Percentiles rank a stretch among this genome's conserved stretches.
Conservation (phyloP, 2,329 filamentous ascomycete genomes). For the Colletotrichum falcatum region DNA sequence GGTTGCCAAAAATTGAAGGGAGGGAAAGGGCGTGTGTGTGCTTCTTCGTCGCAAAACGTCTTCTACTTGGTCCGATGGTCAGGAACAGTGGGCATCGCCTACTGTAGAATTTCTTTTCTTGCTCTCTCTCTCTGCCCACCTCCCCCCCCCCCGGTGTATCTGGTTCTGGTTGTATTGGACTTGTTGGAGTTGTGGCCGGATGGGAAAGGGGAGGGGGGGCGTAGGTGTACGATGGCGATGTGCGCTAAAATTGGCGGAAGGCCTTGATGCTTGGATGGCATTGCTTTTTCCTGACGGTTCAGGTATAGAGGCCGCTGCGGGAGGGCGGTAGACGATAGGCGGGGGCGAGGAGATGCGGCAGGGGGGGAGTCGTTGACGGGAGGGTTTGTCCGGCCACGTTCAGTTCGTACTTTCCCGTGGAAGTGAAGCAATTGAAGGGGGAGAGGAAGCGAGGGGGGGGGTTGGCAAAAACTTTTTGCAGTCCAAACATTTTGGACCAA, state of each 20-base stretch:
- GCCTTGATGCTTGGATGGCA: background rate
- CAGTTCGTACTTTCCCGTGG: background rate
- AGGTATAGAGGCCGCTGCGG: conserved; percentile 26
- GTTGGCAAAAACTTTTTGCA: background rate
- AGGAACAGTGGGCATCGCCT: background rate
- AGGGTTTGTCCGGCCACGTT: background rate
- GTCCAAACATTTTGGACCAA: background rate
- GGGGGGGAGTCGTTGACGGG: background rate
- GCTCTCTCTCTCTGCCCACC: too few species aligned
- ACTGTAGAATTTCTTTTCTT: background rate
- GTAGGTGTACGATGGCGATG: background rate
- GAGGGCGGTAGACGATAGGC: conserved; percentile 10
- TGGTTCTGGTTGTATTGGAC: background rate
- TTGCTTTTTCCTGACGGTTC: conserved; percentile 29
- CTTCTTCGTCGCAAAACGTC: background rate
- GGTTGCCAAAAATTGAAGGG: background rate
- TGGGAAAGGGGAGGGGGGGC: background rate
- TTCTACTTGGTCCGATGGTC: conserved; percentile 19
- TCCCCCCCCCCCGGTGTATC: background rate
- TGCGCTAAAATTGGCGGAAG: background rate
- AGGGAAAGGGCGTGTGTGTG: background rate
- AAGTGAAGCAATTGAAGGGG: background rate
- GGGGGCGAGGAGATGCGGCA: conserved; percentile 7
- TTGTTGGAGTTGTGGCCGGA: background rate
- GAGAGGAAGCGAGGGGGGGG: background rate